Conservation (phyloP, 768 basidiomycete species). For the Jaapia argillacea region DNA sequence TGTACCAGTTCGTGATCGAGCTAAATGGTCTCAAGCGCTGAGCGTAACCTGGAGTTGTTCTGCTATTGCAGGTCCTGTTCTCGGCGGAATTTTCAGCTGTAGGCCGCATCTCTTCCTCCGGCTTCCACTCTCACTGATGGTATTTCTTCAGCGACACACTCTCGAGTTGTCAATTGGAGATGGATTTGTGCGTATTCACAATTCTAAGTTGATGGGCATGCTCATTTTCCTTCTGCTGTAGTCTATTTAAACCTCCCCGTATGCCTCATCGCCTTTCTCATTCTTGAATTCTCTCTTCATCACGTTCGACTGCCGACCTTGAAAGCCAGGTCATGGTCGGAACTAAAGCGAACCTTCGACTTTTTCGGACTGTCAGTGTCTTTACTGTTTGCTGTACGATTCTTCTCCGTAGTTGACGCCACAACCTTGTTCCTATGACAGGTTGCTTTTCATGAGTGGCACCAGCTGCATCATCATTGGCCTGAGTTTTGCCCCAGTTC, state of each 20-base stretch:
- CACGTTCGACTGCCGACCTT: constrained; percentile 36
- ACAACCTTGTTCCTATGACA: constrained; percentile 18
- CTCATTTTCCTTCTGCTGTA: constrained; percentile 25
- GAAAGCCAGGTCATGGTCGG: constrained; percentile 43
- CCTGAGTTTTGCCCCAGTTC: constrained; percentile 62
- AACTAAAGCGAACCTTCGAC: constrained; percentile 52
- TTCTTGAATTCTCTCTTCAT: constrained; percentile 53
- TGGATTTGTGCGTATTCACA: constrained; percentile 63
- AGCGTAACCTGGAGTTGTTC: constrained; percentile 85
- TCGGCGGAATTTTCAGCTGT: constrained; percentile 82
- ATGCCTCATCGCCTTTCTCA: constrained; percentile 46
- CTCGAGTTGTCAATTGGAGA: constrained; percentile 51
- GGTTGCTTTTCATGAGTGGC: constrained; percentile 64
- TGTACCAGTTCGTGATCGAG: constrained; percentile 57
- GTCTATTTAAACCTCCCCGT: constrained; percentile 81
- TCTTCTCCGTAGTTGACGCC: too few species aligned
- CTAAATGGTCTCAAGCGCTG: constrained; percentile 79
- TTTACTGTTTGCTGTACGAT: too few species aligned
- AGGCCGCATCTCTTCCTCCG: too few species aligned
- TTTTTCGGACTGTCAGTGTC: constrained; percentile 64
- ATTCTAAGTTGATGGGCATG: constrained; percentile 6
- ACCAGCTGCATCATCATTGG: constrained; percentile 70
- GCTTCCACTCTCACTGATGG: too few species aligned
- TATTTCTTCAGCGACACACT: too few species aligned
- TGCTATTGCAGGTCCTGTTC: constrained; percentile 70